These are phyloP conservation scores for Monosporascus sp. DNA, from an alignment of 2,329 filamentous ascomycete species.

Conservation along the genomic window DNA sequence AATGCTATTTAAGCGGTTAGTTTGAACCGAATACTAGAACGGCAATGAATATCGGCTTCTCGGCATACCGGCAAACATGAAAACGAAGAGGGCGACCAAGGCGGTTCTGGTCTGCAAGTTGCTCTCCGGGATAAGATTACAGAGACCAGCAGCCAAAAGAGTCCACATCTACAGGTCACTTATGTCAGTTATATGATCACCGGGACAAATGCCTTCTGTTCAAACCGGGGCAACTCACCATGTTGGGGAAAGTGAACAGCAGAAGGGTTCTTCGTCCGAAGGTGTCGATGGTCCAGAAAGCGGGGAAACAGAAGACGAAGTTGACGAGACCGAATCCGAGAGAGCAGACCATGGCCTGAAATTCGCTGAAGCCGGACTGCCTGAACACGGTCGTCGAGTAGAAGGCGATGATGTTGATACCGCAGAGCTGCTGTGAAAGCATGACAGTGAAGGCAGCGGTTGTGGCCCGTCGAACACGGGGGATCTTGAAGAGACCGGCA, in stretches of 20 bases:
- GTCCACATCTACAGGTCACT: conserved; percentile 46
- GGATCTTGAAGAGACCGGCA: conserved; percentile 62
- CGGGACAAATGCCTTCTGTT: background rate
- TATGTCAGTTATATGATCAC: background rate
- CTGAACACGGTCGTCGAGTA: conserved; percentile 62
- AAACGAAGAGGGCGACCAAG: conserved; percentile 54
- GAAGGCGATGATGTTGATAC: conserved; percentile 70
- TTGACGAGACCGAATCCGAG: conserved; percentile 62
- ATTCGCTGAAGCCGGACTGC: conserved; percentile 50
- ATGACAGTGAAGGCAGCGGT: conserved; percentile 75
- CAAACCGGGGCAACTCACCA: conserved; percentile 28
- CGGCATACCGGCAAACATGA: conserved; percentile 41
- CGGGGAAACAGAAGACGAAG: conserved; percentile 60
- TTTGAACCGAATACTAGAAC: too few species aligned
- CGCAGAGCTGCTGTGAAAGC: conserved; percentile 70
- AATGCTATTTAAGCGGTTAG: conserved; percentile 33
- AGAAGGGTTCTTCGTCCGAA: conserved; percentile 58
- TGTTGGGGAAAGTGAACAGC: conserved; percentile 62
- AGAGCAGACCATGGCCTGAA: conserved; percentile 55
- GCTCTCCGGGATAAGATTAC: conserved; percentile 40
- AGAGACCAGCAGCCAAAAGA: conserved; percentile 57
- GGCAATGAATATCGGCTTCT: too few species aligned
- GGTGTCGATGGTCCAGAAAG: conserved; percentile 62
- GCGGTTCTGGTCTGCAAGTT: conserved; percentile 26
- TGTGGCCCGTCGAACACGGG: conserved; percentile 65